These are phyloP conservation scores for Begonia peltatifolia DNA, from an alignment of 306 rosid species.

Conservation along the genomic window DNA sequence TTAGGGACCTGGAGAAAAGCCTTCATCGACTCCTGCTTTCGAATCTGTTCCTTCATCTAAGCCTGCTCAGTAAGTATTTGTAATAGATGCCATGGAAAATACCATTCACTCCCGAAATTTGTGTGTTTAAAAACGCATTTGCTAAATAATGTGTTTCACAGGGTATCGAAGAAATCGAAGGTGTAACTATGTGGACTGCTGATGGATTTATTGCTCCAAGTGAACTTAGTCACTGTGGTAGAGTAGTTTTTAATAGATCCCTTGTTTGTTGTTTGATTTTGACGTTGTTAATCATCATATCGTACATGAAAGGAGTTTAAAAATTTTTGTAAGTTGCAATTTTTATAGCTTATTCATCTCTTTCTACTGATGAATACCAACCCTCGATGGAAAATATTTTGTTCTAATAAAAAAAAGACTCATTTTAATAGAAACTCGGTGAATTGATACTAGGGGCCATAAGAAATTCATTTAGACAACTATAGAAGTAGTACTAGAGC, in stretches of 20 bases:
- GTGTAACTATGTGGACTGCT: constrained; percentile 22
- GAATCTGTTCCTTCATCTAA: constrained; percentile 19
- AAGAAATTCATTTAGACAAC: too few species aligned
- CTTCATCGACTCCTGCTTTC: constrained; percentile 7
- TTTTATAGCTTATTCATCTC: background rate
- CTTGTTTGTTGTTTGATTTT: background rate
- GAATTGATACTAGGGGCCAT: too few species aligned
- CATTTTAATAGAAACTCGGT: too few species aligned
- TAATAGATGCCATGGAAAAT: background rate
- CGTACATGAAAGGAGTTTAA: background rate
- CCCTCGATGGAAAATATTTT: too few species aligned
- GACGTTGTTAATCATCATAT: background rate
- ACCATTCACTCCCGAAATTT: background rate
- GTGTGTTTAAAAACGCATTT: too few species aligned
- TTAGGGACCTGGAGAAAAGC: constrained; percentile 67
- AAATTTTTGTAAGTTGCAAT: background rate
- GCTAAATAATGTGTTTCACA: constrained; percentile 11
- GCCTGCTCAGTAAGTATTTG: constrained; percentile 39
- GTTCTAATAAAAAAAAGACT: too few species aligned
- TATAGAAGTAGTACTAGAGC: too few species aligned
- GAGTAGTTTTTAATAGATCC: background rate
- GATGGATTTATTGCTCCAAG: background rate
- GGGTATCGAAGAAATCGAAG: constrained; percentile 56
- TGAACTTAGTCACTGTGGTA: background rate
- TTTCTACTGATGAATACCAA: too few species aligned